phyloP scores from a whole-genome alignment of 768 basidiomycete species.

The Russula ochroleuca region DNA sequence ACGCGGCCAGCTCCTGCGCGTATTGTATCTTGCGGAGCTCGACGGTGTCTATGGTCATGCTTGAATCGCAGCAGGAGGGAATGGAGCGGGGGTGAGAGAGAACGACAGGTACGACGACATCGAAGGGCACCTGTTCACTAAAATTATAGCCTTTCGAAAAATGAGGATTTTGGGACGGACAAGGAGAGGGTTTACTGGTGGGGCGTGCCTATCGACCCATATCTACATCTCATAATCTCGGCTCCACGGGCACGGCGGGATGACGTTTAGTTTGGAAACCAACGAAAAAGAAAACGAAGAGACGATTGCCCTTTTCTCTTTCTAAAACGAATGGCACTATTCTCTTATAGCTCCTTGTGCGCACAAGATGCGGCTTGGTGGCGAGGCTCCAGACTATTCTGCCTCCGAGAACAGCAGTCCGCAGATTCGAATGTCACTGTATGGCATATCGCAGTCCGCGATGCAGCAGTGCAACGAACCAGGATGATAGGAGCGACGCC shows the following conservation, averaged over 20 bases:
- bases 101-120: neutral
- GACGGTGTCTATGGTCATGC: conserved; percentile 27
- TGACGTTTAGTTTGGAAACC: neutral
- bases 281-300: neutral
- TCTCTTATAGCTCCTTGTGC: neutral
- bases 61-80: neutral
- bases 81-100: neutral
- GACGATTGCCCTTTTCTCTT: neutral
- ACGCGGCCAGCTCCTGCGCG: conserved; percentile 38
- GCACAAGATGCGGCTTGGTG: neutral
- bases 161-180: neutral
- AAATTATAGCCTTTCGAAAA: neutral
- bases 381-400: neutral
- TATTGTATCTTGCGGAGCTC: conserved; percentile 37
- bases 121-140: neutral
- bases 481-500: neutral
- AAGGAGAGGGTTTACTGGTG: neutral
- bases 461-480: neutral
- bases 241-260: conserved; percentile 7
- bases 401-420: neutral
- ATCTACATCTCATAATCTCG: neutral
- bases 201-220: neutral
- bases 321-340: too few species aligned
- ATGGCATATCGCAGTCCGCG: neutral
- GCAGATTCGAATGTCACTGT: neutral